These are phyloP conservation scores for Herpetomonas muscarum DNA, from an alignment of 208 protist species.

Conservation along the genomic window DNA sequence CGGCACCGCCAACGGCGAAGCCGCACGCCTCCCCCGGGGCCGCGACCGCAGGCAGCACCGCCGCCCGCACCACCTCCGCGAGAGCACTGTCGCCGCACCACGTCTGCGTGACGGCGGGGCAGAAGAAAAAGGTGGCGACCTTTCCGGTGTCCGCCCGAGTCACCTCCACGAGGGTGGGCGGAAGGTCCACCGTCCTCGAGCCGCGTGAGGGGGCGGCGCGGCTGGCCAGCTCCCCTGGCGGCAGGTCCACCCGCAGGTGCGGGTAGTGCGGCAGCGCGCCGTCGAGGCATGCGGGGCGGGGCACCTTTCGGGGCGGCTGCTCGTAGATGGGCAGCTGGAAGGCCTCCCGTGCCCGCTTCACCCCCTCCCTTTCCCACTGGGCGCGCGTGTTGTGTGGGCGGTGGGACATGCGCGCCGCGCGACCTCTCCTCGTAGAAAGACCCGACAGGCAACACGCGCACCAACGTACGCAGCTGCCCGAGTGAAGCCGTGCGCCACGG, in stretches of 20 bases:
- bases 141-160: constrained; percentile 28
- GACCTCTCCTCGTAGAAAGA: too few species aligned
- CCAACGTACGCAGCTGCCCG: too few species aligned
- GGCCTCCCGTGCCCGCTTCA: constrained; percentile 31
- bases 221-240: not conserved
- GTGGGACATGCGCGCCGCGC: not conserved
- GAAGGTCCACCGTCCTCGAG: not conserved
- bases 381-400: not conserved
- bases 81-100: constrained; percentile 1
- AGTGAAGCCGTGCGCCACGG: too few species aligned
- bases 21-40: not conserved
- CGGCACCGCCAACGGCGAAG: not conserved
- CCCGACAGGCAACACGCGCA: too few species aligned
- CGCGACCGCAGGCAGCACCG: not conserved
- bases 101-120: not conserved
- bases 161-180: constrained; percentile 16
- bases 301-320: not conserved
- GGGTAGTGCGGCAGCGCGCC: constrained; percentile 1
- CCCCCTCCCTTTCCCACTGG: constrained; percentile 2
- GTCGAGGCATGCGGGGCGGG: constrained; percentile 6
- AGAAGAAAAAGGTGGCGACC: constrained; percentile 14
- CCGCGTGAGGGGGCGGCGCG: not conserved
- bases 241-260: too few species aligned
- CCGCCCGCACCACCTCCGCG: not conserved
- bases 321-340: constrained; percentile 9